These are phyloP conservation scores for Aspergillus mulundensis DNA, from an alignment of 495 filamentous ascomycete genomes.

Conservation along the genomic window DNA sequence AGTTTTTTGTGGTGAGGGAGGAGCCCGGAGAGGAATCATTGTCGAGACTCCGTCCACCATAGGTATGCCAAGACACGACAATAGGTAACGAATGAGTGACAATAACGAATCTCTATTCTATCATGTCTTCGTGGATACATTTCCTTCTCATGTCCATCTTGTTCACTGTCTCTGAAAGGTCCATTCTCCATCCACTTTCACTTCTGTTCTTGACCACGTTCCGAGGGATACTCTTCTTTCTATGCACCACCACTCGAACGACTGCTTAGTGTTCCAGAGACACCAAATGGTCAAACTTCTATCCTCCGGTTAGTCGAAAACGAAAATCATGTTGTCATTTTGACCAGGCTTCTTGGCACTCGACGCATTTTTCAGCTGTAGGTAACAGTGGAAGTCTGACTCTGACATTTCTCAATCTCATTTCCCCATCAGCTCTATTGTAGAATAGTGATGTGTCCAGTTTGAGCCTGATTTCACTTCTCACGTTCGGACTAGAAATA, in stretches of 20 bases:
- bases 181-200: neutral
- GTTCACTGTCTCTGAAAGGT: neutral
- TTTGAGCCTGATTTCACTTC: neutral
- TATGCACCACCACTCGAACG: neutral
- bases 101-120: conserved; percentile 10
- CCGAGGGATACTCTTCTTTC: neutral
- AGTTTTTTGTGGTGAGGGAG: conserved; percentile 1
- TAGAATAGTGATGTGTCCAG: neutral
- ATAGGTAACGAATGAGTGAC: conserved; percentile 15
- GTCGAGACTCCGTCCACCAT: conserved; percentile 14
- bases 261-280: neutral
- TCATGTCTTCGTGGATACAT: conserved; percentile 11
- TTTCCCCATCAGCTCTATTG: neutral
- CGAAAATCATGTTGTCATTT: neutral
- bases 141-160: conserved; percentile 1
- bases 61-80: conserved; percentile 21
- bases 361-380: neutral
- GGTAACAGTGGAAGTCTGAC: neutral
- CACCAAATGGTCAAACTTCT: neutral
- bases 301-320: neutral
- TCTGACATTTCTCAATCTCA: neutral
- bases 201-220: neutral
- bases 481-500: neutral
- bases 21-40: conserved; percentile 11
- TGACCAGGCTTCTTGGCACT: neutral